Evolutionary conservation across 2,329 filamentous ascomycete species (phyloP).

Genomic region (Cadophora sp.): DNA sequence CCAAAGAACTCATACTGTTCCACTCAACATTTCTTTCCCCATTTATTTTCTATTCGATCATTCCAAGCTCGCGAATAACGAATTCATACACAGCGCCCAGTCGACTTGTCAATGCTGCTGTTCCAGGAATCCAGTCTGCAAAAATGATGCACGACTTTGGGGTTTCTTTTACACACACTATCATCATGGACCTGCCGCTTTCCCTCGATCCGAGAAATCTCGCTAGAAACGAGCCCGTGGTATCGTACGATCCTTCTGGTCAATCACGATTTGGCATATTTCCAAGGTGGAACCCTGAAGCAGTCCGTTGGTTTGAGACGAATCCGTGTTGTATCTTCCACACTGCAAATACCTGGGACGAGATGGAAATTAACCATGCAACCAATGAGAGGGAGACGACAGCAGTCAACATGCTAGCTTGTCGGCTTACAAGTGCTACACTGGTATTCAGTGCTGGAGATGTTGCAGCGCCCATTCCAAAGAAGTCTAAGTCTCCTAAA

Average conservation of each 20-base stretch:
- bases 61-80: slow-evolving; percentile 48
- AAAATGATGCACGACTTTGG: slow-evolving; percentile 84
- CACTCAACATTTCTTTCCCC: slow-evolving; percentile 70
- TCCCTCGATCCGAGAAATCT: slow-evolving; percentile 69
- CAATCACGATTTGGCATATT: slow-evolving; percentile 72
- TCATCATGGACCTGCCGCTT: slow-evolving; percentile 74
- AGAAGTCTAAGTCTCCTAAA: slow-evolving; percentile 30
- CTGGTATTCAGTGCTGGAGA: slow-evolving; percentile 71
- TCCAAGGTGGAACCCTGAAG: slow-evolving; percentile 62
- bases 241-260: slow-evolving; percentile 64
- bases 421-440: slow-evolving; percentile 69
- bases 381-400: slow-evolving; percentile 42
- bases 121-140: slow-evolving; percentile 66
- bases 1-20: slow-evolving; percentile 71
- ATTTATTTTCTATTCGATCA: slow-evolving; percentile 70
- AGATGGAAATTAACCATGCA: slow-evolving; percentile 39
- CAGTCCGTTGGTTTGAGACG: slow-evolving; percentile 71
- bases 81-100: slow-evolving; percentile 38
- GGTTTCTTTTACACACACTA: slow-evolving; percentile 64
- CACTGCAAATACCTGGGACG: slow-evolving; percentile 75
- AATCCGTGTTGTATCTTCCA: slow-evolving; percentile 74
- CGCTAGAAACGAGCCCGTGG: slow-evolving; percentile 58
- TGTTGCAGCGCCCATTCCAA: slow-evolving; percentile 58
- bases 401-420: slow-evolving; percentile 68
- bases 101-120: slow-evolving; percentile 56